A percentile compares a stretch with the other conserved stretches of the same genome.
These are phyloP conservation scores for Chalciporus pseudorubinellus DNA, from an alignment of 768 basidiomycete genomes.

Conservation along the genomic window DNA sequence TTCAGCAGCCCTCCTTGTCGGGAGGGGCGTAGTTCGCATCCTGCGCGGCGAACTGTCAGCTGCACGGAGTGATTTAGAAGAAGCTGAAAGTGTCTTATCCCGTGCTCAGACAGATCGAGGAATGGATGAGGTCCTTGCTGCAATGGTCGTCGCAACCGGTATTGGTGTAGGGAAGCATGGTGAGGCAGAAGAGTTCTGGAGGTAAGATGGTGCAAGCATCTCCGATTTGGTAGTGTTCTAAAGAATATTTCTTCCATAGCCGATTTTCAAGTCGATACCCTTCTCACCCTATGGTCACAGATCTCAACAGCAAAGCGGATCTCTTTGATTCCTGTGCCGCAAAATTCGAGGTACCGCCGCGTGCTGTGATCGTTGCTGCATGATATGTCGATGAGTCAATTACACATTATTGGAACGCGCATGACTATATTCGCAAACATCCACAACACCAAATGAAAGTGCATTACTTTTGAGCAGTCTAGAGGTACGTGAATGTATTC, in stretches of 20 bases:
- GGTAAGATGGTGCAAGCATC: conserved; percentile 42
- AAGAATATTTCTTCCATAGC: conserved; percentile 32
- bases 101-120: conserved; percentile 46
- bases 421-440: neutral
- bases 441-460: neutral
- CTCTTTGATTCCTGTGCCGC: conserved; percentile 61
- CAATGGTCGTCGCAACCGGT: conserved; percentile 60
- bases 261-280: conserved; percentile 52
- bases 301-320: conserved; percentile 57
- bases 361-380: conserved; percentile 31
- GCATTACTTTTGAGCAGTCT: too few species aligned
- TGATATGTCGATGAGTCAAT: conserved; percentile 1
- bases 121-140: conserved; percentile 63
- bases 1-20: conserved; percentile 70
- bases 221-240: conserved; percentile 1
- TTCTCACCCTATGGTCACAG: conserved; percentile 64
- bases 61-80: conserved; percentile 80
- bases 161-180: conserved; percentile 53
- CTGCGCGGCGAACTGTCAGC: conserved; percentile 69
- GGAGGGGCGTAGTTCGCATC: conserved; percentile 79
- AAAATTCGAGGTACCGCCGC: conserved; percentile 61
- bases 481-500: neutral
- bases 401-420: neutral
- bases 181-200: conserved; percentile 68
- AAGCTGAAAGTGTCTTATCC: conserved; percentile 47